Percentiles rank a stretch among this genome's conserved stretches.
Evolutionary conservation across 352 stramenopile genomes (phyloP).

Genomic region (Phytophthora podocarpi): DNA sequence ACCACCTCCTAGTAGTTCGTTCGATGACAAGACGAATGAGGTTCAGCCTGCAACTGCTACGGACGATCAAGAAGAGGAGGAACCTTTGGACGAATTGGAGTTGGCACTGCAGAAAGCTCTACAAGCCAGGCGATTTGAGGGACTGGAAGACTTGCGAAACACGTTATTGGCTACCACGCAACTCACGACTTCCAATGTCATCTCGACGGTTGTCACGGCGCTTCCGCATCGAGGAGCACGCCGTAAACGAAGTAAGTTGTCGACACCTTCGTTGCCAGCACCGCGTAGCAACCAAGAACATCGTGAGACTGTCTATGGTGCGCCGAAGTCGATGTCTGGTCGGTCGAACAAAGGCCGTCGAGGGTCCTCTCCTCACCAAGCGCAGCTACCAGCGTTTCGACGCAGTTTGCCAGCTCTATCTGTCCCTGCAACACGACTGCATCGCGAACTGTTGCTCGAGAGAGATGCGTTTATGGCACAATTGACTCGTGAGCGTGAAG

Average conservation of each 20-base stretch:
- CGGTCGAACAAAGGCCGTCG: slow-evolving; percentile 38
- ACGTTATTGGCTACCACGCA: slow-evolving; percentile 58
- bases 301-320: slow-evolving; percentile 25
- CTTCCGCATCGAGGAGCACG: slow-evolving; percentile 9
- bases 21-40: too few relatives aligned
- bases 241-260: slow-evolving; percentile 14
- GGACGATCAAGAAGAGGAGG: background rate
- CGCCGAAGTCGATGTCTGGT: slow-evolving; percentile 37
- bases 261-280: slow-evolving; percentile 1
- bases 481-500: slow-evolving; percentile 49
- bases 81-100: slow-evolving; percentile 28
- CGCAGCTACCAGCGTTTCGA: slow-evolving; percentile 52
- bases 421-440: slow-evolving; percentile 50
- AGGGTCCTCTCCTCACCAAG: slow-evolving; percentile 40
- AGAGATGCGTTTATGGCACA: slow-evolving; percentile 68
- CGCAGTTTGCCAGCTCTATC: slow-evolving; percentile 59
- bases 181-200: slow-evolving; percentile 68
- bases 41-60: background rate
- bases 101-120: slow-evolving; percentile 38
- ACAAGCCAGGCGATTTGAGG: slow-evolving; percentile 41
- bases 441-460: slow-evolving; percentile 58
- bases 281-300: slow-evolving; percentile 38
- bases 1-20: too few relatives aligned
- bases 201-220: slow-evolving; percentile 65
- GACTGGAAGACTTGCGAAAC: slow-evolving; percentile 40